Base-by-base conservation (phyloP, 805 yeast genomes). In the Wickerhamiella lipophila region DNA sequence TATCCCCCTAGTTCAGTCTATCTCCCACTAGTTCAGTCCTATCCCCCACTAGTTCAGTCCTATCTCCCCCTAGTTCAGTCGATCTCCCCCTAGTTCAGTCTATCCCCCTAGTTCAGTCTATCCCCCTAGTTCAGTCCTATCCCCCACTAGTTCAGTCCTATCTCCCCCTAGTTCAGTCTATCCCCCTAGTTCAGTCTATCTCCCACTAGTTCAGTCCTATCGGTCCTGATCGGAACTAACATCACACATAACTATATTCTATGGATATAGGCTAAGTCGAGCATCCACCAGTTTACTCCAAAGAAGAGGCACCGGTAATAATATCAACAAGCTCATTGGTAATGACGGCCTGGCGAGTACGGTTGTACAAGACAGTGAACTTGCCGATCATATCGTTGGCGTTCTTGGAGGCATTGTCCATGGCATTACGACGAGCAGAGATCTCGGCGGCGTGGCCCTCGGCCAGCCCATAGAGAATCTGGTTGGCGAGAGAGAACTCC, bases 321-420 rank as follows among this genome's bases (percentile, higher is more conserved):
- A 92, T 92, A 74, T 92, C 98, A 66, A 92, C 98, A 80, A 92
- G 76, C 77, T 92, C 98, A 79, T 92, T 92, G 72, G 97, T 88
- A 66, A 89, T 89, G 66, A 88, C 96, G 60, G 96, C 96, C 78
- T 92, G 98, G 77, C 96, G 86, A 65, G 96, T 83, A 79, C 98
- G 89, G 88, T 92, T 92, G 75, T 92, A 92, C 72, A 92, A 80
- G 70, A 92, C 92, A 60, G 97, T 83, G 83, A 84, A 89, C 67
- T 78, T 82, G 73, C 77, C 79, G 68, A 92, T 92, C 97, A 92
- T 92, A 64, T 92, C 98, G 73, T 95, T 95, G 56, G 98, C 98
- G 68, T 89, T 89, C 92, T 92, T 89, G 60, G 96, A 87, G 55
- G 98, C 98, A 66, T 92, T 92, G 73, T 89, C 98, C 98, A 89